Evolutionary conservation across 1,284 basidiomycete genomes (phyloP).

Genomic region (Mycosarcoma maydis): DNA sequence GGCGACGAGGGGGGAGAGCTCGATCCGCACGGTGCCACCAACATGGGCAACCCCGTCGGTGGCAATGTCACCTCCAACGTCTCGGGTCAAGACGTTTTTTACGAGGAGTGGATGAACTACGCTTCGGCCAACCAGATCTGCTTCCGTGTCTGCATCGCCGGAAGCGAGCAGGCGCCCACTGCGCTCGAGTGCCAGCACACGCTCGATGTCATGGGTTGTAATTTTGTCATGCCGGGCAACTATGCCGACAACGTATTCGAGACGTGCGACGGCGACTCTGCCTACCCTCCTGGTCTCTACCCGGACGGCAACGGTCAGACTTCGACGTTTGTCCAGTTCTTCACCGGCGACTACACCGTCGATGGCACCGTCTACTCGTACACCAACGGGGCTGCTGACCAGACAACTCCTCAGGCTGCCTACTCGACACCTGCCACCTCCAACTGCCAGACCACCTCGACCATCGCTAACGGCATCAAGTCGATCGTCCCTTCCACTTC

Average conservation of each 20-base stretch:
- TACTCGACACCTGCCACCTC: constrained; percentile 62
- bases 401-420: constrained; percentile 59
- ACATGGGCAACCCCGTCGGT: constrained; percentile 70
- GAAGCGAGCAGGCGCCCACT: constrained; percentile 53
- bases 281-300: constrained; percentile 66
- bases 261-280: constrained; percentile 65
- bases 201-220: constrained; percentile 65
- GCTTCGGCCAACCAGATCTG: constrained; percentile 61
- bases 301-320: constrained; percentile 54
- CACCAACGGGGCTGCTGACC: constrained; percentile 60
- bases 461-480: constrained; percentile 62
- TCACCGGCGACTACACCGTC: constrained; percentile 49
- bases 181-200: constrained; percentile 63
- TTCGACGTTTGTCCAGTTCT: constrained; percentile 64
- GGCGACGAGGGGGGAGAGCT: constrained; percentile 65
- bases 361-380: constrained; percentile 50
- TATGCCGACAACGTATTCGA: constrained; percentile 61
- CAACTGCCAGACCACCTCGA: constrained; percentile 51
- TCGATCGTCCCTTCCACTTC: constrained; percentile 30
- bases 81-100: constrained; percentile 69
- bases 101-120: constrained; percentile 71
- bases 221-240: constrained; percentile 68
- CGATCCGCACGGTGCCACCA: constrained; percentile 66
- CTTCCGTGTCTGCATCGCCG: constrained; percentile 66
- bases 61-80: constrained; percentile 71